A percentile compares a stretch with the other conserved stretches of the same genome.
phyloP scores from a whole-genome alignment of 2,329 filamentous ascomycete genomes.

The Aspergillus oerlinghausenensis region DNA sequence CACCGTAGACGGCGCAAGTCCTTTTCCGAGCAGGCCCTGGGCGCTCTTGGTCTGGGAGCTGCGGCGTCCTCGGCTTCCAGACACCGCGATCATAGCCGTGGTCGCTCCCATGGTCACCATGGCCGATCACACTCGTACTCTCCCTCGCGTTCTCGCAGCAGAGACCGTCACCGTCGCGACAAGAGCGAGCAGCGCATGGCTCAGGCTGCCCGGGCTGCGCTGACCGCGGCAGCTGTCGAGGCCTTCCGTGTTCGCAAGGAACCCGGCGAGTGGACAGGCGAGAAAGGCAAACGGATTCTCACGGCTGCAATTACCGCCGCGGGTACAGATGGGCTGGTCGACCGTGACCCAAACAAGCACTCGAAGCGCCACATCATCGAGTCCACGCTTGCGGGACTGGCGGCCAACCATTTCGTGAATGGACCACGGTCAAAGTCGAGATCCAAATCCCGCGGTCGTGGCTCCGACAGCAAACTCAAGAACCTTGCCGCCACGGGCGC shows the following conservation, averaged over 20 bases:
- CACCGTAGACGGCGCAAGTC: slow-evolving; percentile 43
- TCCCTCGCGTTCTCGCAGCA: slow-evolving; percentile 49
- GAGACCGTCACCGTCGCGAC: slow-evolving; percentile 48
- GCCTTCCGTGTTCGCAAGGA: slow-evolving; percentile 88
- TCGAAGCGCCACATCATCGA: slow-evolving; percentile 76
- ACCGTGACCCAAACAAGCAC: slow-evolving; percentile 66
- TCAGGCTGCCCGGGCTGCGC: slow-evolving; percentile 84
- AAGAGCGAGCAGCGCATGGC: slow-evolving; percentile 61
- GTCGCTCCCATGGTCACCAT: slow-evolving; percentile 30
- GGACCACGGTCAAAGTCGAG: slow-evolving; percentile 71
- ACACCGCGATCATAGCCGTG: slow-evolving; percentile 49
- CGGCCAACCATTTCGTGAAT: slow-evolving; percentile 80
- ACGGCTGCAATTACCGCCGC: slow-evolving; percentile 83
- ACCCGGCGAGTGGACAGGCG: slow-evolving; percentile 81
- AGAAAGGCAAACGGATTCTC: slow-evolving; percentile 85
- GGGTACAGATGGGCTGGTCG: slow-evolving; percentile 72
- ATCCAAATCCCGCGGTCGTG: slow-evolving; percentile 51
- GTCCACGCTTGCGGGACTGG: slow-evolving; percentile 81
- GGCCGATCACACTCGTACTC: slow-evolving; percentile 46
- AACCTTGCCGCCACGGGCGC: slow-evolving; percentile 41
- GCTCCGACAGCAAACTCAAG: slow-evolving; percentile 43
- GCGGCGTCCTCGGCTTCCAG: slow-evolving; percentile 33
- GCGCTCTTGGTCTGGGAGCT: slow-evolving; percentile 56
- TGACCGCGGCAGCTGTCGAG: slow-evolving; percentile 85
- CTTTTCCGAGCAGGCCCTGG: slow-evolving; percentile 47